Percentiles rank a stretch among this genome's conserved stretches.
These are phyloP conservation scores for Cryptococcus hybrid DNA, from an alignment of 1,284 basidiomycete species.

Conservation along the genomic window DNA sequence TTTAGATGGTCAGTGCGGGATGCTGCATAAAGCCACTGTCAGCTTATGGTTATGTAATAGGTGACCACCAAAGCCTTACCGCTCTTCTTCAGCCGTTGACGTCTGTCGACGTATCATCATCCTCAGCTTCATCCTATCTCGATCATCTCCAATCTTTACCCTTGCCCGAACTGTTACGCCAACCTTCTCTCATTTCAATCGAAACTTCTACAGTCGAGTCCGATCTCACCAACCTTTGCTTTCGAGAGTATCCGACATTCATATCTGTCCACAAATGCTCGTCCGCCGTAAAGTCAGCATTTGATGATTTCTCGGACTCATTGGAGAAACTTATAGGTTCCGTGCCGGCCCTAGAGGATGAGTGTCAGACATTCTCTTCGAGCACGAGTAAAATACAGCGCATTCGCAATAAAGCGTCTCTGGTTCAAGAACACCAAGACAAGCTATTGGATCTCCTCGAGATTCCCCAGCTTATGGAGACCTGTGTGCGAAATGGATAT, in stretches of 20 bases:
- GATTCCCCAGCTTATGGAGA: constrained; percentile 82
- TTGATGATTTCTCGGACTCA: constrained; percentile 63
- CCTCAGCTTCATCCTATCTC: constrained; percentile 32
- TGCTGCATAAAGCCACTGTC: no score
- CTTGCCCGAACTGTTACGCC: constrained; percentile 63
- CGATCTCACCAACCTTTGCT: constrained; percentile 81
- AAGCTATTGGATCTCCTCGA: constrained; percentile 87
- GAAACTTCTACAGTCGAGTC: constrained; percentile 79
- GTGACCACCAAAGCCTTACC: no score
- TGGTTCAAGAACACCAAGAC: constrained; percentile 85
- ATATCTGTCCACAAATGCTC: constrained; percentile 66
- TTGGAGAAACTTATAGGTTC: constrained; percentile 64
- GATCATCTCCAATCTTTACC: constrained; percentile 63
- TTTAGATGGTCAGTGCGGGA: no score
- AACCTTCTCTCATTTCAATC: constrained; percentile 70
- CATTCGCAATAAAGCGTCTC: constrained; percentile 67
- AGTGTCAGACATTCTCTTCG: constrained; percentile 63
- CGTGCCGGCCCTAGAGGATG: constrained; percentile 68
- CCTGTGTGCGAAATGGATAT: constrained; percentile 85
- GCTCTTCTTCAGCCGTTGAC: constrained; percentile 20
- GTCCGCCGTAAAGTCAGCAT: constrained; percentile 61
- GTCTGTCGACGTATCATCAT: constrained; percentile 20
- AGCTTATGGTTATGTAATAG: no score
- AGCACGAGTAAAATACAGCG: constrained; percentile 60
- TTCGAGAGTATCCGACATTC: constrained; percentile 83